phyloP scores from a whole-genome alignment of 768 basidiomycete species.

The Tulasnella sp. region DNA sequence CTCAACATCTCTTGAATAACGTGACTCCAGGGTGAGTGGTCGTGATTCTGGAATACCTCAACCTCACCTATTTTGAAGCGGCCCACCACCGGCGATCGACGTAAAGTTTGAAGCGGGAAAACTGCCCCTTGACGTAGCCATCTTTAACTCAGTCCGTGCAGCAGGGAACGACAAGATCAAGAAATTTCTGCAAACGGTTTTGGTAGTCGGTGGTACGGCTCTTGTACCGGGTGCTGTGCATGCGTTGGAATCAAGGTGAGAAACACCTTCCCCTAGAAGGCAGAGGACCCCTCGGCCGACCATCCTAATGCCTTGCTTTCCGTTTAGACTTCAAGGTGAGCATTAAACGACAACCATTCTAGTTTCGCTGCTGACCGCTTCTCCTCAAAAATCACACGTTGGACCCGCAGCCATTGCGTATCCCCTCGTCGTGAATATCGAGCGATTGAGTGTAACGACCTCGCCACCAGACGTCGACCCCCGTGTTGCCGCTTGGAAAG shows the following conservation, averaged over 20 bases:
- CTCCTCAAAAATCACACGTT: conserved; percentile 37
- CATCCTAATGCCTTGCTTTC: not conserved
- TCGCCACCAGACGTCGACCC: conserved; percentile 90
- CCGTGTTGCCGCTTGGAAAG: conserved; percentile 86
- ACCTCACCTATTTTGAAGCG: not conserved
- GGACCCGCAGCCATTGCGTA: conserved; percentile 61
- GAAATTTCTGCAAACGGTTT: conserved; percentile 75
- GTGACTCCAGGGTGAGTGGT: not conserved
- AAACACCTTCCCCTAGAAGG: not conserved
- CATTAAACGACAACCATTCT: not conserved
- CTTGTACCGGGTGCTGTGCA: conserved; percentile 71
- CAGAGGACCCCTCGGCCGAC: conserved; percentile 11
- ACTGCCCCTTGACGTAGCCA: conserved; percentile 81
- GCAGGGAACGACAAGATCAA: conserved; percentile 82
- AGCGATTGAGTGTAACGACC: conserved; percentile 84
- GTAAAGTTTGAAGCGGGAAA: conserved; percentile 77
- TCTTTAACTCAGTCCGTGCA: conserved; percentile 83
- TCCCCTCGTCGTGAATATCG: conserved; percentile 69
- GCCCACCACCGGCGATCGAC: conserved; percentile 41
- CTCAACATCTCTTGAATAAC: conserved; percentile 50
- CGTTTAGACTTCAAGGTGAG: conserved; percentile 7
- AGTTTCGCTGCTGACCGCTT: not conserved
- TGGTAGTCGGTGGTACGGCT: conserved; percentile 78
- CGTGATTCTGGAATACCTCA: not conserved
- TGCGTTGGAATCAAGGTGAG: conserved; percentile 76